Evolutionary conservation across 2,329 filamentous ascomycete genomes (phyloP).

Genomic region (Periconia sp.): DNA sequence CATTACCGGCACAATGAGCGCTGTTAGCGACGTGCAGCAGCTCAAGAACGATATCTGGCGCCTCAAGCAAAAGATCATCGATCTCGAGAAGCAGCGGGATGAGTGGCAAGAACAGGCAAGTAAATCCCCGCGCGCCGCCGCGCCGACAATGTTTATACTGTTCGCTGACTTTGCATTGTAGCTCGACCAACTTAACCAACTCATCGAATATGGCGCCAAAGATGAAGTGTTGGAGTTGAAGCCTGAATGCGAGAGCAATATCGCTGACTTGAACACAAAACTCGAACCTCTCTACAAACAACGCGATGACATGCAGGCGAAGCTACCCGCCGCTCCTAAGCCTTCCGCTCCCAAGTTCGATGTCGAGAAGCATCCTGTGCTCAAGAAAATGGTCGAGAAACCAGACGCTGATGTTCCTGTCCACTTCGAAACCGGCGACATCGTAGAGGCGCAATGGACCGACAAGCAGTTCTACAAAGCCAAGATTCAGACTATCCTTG

Average conservation of each 20-base stretch:
- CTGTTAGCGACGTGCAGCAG: slow-evolving; percentile 25
- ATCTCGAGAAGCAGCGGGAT: slow-evolving; percentile 20
- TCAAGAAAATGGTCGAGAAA: slow-evolving; percentile 52
- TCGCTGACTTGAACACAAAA: slow-evolving; percentile 75
- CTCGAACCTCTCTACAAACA: slow-evolving; percentile 68
- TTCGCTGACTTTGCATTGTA: slow-evolving; percentile 2
- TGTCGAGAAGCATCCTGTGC: slow-evolving; percentile 77
- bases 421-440: slow-evolving; percentile 84
- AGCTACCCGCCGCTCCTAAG: slow-evolving; percentile 44
- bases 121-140: no score
- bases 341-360: slow-evolving; percentile 65
- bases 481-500: slow-evolving; percentile 89
- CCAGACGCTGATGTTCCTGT: slow-evolving; percentile 38
- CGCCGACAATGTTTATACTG: neutral
- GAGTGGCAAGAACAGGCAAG: slow-evolving; percentile 20
- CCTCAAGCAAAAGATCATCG: slow-evolving; percentile 25
- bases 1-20: slow-evolving; percentile 19
- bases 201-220: slow-evolving; percentile 73
- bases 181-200: slow-evolving; percentile 68
- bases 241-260: slow-evolving; percentile 78
- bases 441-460: slow-evolving; percentile 85
- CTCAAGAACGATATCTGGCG: slow-evolving; percentile 30
- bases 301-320: slow-evolving; percentile 60
- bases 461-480: slow-evolving; percentile 91
- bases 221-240: slow-evolving; percentile 80